phyloP scores from a whole-genome alignment of 2,329 filamentous ascomycete species.

The Alternaria longipes region DNA sequence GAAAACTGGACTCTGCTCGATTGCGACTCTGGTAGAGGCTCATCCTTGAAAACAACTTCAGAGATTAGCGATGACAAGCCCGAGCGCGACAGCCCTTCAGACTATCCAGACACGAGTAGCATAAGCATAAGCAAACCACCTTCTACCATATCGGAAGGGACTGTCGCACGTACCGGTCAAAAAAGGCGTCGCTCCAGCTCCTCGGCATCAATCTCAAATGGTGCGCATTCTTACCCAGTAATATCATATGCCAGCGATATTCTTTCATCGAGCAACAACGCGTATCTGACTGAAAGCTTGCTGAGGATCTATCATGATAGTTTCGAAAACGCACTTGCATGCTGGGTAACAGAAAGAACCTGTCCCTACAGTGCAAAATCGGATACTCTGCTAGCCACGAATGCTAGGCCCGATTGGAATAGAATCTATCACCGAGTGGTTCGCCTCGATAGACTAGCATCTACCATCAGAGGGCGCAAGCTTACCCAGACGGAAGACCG shows the following conservation, averaged over 20 bases:
- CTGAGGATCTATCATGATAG: slow-evolving; percentile 64
- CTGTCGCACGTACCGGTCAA: slow-evolving; percentile 22
- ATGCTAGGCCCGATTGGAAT: slow-evolving; percentile 58
- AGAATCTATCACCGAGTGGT: slow-evolving; percentile 62
- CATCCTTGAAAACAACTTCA: slow-evolving; percentile 38
- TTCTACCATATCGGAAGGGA: slow-evolving; percentile 15
- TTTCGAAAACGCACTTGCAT: slow-evolving; percentile 63
- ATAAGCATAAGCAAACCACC: slow-evolving; percentile 1
- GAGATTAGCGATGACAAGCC: slow-evolving; percentile 28
- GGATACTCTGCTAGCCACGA: slow-evolving; percentile 38
- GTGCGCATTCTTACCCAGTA: slow-evolving; percentile 29
- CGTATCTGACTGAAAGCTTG: slow-evolving; percentile 56
- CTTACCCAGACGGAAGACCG: slow-evolving; percentile 56
- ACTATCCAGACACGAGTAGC: slow-evolving; percentile 9
- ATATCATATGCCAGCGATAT: slow-evolving; percentile 41
- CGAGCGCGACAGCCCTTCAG: slow-evolving; percentile 20
- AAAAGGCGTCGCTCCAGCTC: slow-evolving; percentile 41
- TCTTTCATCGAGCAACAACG: slow-evolving; percentile 47
- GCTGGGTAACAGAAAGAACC: slow-evolving; percentile 64
- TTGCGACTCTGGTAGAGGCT: slow-evolving; percentile 37
- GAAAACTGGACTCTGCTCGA: slow-evolving; percentile 22
- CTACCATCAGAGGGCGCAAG: slow-evolving; percentile 52
- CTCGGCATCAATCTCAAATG: slow-evolving; percentile 30
- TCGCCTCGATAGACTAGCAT: slow-evolving; percentile 58
- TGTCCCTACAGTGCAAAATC: slow-evolving; percentile 59